phyloP scores from a whole-genome alignment of 2,329 filamentous ascomycete genomes.

The Colletotrichum higginsianum region DNA sequence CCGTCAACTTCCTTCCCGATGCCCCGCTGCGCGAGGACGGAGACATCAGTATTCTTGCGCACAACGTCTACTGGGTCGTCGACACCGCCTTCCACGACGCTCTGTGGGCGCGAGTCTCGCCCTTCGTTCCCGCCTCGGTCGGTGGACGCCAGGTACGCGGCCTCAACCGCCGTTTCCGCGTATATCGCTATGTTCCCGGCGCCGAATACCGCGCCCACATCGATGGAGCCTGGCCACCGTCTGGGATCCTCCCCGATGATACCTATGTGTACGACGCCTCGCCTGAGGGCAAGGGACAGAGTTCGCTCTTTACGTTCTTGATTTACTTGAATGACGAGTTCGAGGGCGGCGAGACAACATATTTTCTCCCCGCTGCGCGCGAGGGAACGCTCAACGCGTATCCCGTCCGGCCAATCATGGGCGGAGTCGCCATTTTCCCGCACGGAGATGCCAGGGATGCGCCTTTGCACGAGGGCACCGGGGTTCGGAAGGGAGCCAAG shows the following conservation, averaged over 20 bases:
- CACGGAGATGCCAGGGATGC: slow-evolving; percentile 78
- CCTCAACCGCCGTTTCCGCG: slow-evolving; percentile 78
- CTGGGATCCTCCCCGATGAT: slow-evolving; percentile 70
- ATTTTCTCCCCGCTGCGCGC: slow-evolving; percentile 75
- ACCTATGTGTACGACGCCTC: slow-evolving; percentile 78
- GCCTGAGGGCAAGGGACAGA: slow-evolving; percentile 71
- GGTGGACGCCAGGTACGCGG: slow-evolving; percentile 72
- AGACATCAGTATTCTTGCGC: slow-evolving; percentile 75
- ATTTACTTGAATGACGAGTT: slow-evolving; percentile 82
- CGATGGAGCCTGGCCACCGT: slow-evolving; percentile 81
- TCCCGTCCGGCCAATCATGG: slow-evolving; percentile 78
- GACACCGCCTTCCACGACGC: slow-evolving; percentile 74
- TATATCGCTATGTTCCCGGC: slow-evolving; percentile 80
- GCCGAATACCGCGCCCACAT: slow-evolving; percentile 82
- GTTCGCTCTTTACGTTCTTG: slow-evolving; percentile 78
- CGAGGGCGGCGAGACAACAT: slow-evolving; percentile 79
- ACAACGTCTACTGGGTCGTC: slow-evolving; percentile 82
- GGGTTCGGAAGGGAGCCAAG: slow-evolving; percentile 75
- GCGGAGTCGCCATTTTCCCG: slow-evolving; percentile 77
- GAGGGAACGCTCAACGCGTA: slow-evolving; percentile 80
- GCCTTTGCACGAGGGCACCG: slow-evolving; percentile 78
- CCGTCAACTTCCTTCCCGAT: slow-evolving; percentile 76
- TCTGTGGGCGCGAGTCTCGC: slow-evolving; percentile 73
- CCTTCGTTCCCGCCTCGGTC: slow-evolving; percentile 69
- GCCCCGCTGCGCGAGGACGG: slow-evolving; percentile 77